Percentiles rank a stretch among this genome's conserved stretches.
These are phyloP conservation scores for Rutidosis leptorrhynchoides DNA, from an alignment of 129 eudicot species.

Conservation along the genomic window DNA sequence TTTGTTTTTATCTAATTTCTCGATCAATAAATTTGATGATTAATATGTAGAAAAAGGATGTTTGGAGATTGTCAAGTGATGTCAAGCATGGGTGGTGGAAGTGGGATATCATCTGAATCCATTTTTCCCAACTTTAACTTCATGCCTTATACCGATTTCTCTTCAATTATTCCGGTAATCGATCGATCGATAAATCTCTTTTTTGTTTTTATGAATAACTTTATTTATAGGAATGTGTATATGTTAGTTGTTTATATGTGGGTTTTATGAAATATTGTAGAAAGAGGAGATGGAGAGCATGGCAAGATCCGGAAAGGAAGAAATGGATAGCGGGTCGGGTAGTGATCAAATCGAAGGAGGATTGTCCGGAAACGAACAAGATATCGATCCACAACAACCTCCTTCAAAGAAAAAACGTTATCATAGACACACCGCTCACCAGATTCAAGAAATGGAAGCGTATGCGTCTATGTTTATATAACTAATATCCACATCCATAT, in stretches of 20 bases:
- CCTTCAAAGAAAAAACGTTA: conserved; percentile 50
- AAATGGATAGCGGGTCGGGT: conserved; percentile 68
- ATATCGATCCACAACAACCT: conserved; percentile 40
- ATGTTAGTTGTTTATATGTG: not conserved
- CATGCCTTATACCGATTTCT: conserved; percentile 70
- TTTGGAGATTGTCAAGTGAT: conserved; percentile 93
- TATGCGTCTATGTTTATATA: conserved; percentile 12
- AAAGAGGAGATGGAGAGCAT: conserved; percentile 59
- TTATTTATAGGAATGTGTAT: not conserved
- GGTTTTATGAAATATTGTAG: conserved; percentile 30
- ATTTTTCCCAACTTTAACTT: conserved; percentile 69
- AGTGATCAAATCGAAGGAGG: conserved; percentile 78
- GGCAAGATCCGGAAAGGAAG: conserved; percentile 59
- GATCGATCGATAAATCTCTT: not conserved
- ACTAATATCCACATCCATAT: no score
- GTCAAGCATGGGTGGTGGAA: conserved; percentile 67
- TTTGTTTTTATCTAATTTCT: no score
- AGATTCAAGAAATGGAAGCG: conserved; percentile 78
- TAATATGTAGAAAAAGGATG: conserved; percentile 42
- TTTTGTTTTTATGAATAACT: not conserved
- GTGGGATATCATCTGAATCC: conserved; percentile 54
- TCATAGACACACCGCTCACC: conserved; percentile 64
- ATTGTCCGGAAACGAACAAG: conserved; percentile 50
- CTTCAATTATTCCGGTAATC: conserved; percentile 36
- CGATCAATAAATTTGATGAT: not conserved